Base-by-base conservation (phyloP, 1,284 basidiomycete species). In the Takashimella tepidaria region DNA sequence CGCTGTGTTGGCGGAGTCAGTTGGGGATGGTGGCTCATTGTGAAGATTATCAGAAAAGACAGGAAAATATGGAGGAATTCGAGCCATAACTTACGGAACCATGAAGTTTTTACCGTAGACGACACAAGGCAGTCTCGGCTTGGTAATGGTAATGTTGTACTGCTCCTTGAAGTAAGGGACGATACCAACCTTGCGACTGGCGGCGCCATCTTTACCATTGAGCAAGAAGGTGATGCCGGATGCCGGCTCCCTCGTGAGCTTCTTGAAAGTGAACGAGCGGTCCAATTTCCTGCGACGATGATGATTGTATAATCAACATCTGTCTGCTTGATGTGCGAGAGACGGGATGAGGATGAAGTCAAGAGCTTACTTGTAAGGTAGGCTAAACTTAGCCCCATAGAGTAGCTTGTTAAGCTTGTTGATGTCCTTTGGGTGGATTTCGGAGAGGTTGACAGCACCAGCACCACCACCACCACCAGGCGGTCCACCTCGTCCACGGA, bases 101-200 rank as follows among this genome's bases (percentile, higher is more conserved):
- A 69, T 71, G 56, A 70, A 72, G 49, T 66, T 68, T 53, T 69
- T 62, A 27, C 73, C 74, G 47, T 67, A 75, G 25, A 58, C 57
- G 13, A 76, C 66, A 51, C 67, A 71, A 23, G 75, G 75, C 4
- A 76, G 59, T 3, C 67, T 55, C 2, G 73, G 74, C 56, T 67
- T 66, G 23, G 58, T 60, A 19, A 75, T 65, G 19, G 51, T 60
- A 13, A 64, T 63, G 53, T 69, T 71, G 64, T 76, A 76, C 23
- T 58, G 58, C 47, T 65, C 53, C 58, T 68, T 68, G 63, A 68
- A 77, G 64, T 77, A 78, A 22, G 67, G 55, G 20, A 64, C 61
- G 44, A 78, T 55, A 5, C 59, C 57, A 27, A 72, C 55, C 49
- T 55, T 63, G 45, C 61, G 58, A 55, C 73, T 69, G 6, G 62